Base-by-base conservation (phyloP, 768 basidiomycete genomes). In the Suillus placidus region DNA sequence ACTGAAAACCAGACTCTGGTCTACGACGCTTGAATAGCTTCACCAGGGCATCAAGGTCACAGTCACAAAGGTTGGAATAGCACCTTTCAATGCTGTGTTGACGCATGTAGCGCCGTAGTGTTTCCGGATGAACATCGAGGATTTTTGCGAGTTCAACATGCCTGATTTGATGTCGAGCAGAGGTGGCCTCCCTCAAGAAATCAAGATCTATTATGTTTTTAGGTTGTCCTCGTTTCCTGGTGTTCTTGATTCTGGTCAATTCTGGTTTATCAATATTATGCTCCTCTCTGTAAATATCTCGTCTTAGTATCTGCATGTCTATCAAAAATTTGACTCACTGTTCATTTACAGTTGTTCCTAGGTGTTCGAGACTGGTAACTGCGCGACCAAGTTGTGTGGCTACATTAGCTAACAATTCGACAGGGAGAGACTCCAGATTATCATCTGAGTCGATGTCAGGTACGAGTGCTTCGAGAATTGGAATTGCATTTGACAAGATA, bases 11-110 rank as follows among this genome's bases (percentile, higher is more conserved):
- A 2, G 71, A 71, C 62, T 62, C 67, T 35, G 68, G 70, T 32
- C 63, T 42, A 8, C 10, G 32, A 2, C 8, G 10, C 8, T 69
- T 72, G 63, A 71, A 73, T 38, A 65, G 7, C 9, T 20, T n/a
- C 4, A 74, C 62, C 1, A 71, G 57, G 0, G 47, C 20, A 35
- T 72, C 73, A 3, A 74, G 66, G n/a, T 73, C 69, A 10, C n/a
- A 6, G 32, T 73, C 69, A 10, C 38, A 60, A 26, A 73, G 64
- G 23, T 65, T 55, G 16, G 66, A 69, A 52, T 63, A 73, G 3
- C 54, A 38, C 10, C 51, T 64, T 18, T 55, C 26, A 1, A 72
- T 56, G 10, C 68, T 60, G 52, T 69, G 42, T 2, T 61, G 26
- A 13, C 45, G 51, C 23, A 73, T 66, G 40, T 69, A 66, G 3